Evolutionary conservation across 352 stramenopile genomes (phyloP).

Genomic region (Globisporangium spinosum): DNA sequence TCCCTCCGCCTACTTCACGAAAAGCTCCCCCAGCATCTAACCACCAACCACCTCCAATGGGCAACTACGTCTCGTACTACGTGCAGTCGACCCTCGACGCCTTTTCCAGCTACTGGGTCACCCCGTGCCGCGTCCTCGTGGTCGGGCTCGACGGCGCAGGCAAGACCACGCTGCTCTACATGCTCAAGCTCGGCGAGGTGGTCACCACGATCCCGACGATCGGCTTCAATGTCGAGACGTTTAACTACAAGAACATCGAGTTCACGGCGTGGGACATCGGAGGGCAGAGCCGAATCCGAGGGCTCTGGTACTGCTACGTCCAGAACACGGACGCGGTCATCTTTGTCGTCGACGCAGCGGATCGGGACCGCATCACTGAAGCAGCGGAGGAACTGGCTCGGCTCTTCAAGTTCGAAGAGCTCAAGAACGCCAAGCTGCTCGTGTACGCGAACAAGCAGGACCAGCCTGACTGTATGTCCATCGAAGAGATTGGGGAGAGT

Average conservation of each 20-base stretch:
- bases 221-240: slow-evolving; percentile 77
- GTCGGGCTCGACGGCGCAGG: slow-evolving; percentile 90
- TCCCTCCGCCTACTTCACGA: too few species aligned
- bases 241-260: slow-evolving; percentile 65
- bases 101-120: slow-evolving; percentile 33
- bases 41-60: slow-evolving; percentile 19
- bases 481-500: too few species aligned
- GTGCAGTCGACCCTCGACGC: slow-evolving; percentile 27
- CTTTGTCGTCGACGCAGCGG: slow-evolving; percentile 75
- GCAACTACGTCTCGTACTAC: slow-evolving; percentile 31
- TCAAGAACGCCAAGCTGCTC: slow-evolving; percentile 33
- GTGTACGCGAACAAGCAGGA: slow-evolving; percentile 51
- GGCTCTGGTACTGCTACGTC: slow-evolving; percentile 76
- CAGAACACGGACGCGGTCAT: slow-evolving; percentile 65
- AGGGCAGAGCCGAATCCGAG: slow-evolving; percentile 61
- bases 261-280: slow-evolving; percentile 85
- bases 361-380: slow-evolving; percentile 42
- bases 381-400: slow-evolving; percentile 34
- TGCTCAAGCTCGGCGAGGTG: slow-evolving; percentile 64
- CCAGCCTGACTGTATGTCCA: slow-evolving; percentile 1
- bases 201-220: slow-evolving; percentile 76
- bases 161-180: slow-evolving; percentile 95
- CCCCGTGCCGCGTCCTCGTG: slow-evolving; percentile 67
- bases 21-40: too few species aligned
- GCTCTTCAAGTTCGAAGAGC: slow-evolving; percentile 37